Conservation (phyloP, 2,329 filamentous ascomycete genomes). For the Penicillium sclerotiorum region DNA sequence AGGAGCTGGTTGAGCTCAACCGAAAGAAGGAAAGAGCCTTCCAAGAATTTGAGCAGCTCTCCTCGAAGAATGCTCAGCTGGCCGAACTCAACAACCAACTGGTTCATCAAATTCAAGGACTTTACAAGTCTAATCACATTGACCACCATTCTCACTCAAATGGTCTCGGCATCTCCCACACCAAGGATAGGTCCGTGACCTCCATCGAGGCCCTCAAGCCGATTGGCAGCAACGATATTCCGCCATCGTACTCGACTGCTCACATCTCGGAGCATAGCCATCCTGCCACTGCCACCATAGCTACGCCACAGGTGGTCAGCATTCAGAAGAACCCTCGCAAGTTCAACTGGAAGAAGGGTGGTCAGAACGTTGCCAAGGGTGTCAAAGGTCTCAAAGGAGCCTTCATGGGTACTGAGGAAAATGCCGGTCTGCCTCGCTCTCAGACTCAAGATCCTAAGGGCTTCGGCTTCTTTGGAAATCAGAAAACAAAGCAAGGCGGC, state of each 20-base stretch:
- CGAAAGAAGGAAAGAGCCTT: conserved; percentile 90
- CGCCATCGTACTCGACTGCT: conserved; percentile 59
- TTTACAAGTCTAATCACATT: conserved; percentile 73
- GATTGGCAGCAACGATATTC: conserved; percentile 50
- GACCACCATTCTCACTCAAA: conserved; percentile 40
- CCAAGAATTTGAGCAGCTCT: conserved; percentile 93
- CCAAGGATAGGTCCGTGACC: conserved; percentile 54
- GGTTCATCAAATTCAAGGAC: conserved; percentile 88
- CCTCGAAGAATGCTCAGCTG: conserved; percentile 90
- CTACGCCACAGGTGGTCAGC: conserved; percentile 89
- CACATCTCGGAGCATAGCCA: conserved; percentile 67
- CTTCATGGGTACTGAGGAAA: conserved; percentile 57
- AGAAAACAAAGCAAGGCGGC: conserved; percentile 45
- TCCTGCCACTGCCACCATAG: conserved; percentile 59
- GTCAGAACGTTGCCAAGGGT: conserved; percentile 90
- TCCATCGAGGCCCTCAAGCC: conserved; percentile 50
- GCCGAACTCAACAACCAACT: conserved; percentile 95
- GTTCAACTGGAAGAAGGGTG: conserved; percentile 98
- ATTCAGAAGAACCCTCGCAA: conserved; percentile 93
- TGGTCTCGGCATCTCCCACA: conserved; percentile 64
- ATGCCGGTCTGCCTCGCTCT: conserved; percentile 37
- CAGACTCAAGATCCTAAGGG: conserved; percentile 55
- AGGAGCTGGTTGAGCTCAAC: conserved; percentile 80
- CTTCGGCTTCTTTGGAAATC: conserved; percentile 70
- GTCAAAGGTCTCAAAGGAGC: conserved; percentile 94